phyloP scores from a whole-genome alignment of 768 basidiomycete species.

The Dentipellis fragilis region DNA sequence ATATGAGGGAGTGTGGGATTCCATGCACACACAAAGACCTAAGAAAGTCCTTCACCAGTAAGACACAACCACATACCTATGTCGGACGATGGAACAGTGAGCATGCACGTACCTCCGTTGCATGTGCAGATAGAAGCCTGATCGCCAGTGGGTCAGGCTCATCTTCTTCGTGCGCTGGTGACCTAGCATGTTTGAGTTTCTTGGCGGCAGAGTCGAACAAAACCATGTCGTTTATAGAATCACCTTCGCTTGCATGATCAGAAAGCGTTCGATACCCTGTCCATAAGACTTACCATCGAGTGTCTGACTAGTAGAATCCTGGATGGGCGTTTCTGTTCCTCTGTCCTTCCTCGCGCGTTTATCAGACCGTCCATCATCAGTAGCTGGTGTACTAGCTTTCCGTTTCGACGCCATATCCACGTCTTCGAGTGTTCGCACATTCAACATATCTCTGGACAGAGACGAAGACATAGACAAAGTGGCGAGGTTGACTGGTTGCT shows the following conservation, averaged over 20 bases:
- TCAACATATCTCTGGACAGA: not conserved
- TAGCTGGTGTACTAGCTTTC: slow-evolving; percentile 19
- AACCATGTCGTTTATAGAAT: not conserved
- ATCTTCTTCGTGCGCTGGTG: slow-evolving; percentile 15
- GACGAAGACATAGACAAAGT: not conserved
- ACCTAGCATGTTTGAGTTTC: slow-evolving; percentile 15
- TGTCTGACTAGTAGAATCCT: slow-evolving; percentile 14
- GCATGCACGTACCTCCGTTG: slow-evolving; percentile 17
- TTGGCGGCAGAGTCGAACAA: not conserved
- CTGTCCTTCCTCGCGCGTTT: slow-evolving; percentile 50
- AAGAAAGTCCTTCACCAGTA: not conserved
- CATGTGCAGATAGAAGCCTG: slow-evolving; percentile 40
- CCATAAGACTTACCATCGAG: slow-evolving; percentile 25
- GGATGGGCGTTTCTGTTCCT: slow-evolving; percentile 31
- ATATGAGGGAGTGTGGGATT: slow-evolving; percentile 51
- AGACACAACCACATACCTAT: not conserved
- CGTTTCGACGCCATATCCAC: slow-evolving; percentile 8
- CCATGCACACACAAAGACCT: slow-evolving; percentile 80
- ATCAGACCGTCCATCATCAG: slow-evolving; percentile 39
- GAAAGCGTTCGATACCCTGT: too few species aligned
- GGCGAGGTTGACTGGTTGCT: slow-evolving; percentile 11
- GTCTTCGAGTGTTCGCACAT: not conserved
- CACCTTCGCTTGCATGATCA: not conserved
- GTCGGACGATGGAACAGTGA: not conserved
- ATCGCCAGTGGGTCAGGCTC: slow-evolving; percentile 30